Percentiles rank a stretch among this genome's conserved stretches.
These are phyloP conservation scores for Nemania serpens DNA, from an alignment of 2,329 filamentous ascomycete species.

Conservation along the genomic window DNA sequence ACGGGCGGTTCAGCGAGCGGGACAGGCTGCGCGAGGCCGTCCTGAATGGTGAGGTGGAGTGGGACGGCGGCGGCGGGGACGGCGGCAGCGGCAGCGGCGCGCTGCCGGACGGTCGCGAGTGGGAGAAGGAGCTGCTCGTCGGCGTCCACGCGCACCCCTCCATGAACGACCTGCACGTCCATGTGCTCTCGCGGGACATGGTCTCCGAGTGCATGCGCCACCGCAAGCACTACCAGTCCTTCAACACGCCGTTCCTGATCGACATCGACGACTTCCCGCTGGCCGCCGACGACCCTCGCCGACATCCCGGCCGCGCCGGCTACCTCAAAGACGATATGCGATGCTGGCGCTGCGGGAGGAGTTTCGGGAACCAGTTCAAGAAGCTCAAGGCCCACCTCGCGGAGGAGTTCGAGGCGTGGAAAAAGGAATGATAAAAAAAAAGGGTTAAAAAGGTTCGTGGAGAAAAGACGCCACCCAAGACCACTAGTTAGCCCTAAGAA, in stretches of 20 bases:
- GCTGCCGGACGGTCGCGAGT: slow-evolving; percentile 77
- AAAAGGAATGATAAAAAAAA: slow-evolving; percentile 56
- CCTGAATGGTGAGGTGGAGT: slow-evolving; percentile 58
- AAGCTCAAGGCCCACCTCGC: slow-evolving; percentile 61
- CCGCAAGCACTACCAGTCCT: slow-evolving; percentile 90
- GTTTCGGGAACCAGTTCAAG: slow-evolving; percentile 76
- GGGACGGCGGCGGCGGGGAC: neutral
- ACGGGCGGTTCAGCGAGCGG: slow-evolving; percentile 64
- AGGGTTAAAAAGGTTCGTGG: too few species aligned
- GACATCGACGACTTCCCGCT: slow-evolving; percentile 80
- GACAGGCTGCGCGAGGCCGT: slow-evolving; percentile 71
- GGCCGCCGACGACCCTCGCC: slow-evolving; percentile 64
- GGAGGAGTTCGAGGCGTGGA: slow-evolving; percentile 78
- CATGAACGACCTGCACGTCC: slow-evolving; percentile 91
- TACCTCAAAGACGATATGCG: slow-evolving; percentile 69
- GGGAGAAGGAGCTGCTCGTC: slow-evolving; percentile 72
- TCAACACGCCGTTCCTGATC: slow-evolving; percentile 84
- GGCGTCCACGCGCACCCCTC: slow-evolving; percentile 88
- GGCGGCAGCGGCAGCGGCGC: slow-evolving; percentile 41
- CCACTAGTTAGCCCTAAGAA: too few species aligned
- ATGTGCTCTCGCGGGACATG: slow-evolving; percentile 83
- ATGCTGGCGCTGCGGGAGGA: slow-evolving; percentile 83
- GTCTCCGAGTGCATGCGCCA: slow-evolving; percentile 73
- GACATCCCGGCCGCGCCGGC: slow-evolving; percentile 57
- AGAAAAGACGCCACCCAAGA: too few species aligned